Evolutionary conservation across 2,329 filamentous ascomycete genomes (phyloP), one percentile per base, ranked within the genome.

Genomic region (Cucurbitaria berberidis): DNA sequence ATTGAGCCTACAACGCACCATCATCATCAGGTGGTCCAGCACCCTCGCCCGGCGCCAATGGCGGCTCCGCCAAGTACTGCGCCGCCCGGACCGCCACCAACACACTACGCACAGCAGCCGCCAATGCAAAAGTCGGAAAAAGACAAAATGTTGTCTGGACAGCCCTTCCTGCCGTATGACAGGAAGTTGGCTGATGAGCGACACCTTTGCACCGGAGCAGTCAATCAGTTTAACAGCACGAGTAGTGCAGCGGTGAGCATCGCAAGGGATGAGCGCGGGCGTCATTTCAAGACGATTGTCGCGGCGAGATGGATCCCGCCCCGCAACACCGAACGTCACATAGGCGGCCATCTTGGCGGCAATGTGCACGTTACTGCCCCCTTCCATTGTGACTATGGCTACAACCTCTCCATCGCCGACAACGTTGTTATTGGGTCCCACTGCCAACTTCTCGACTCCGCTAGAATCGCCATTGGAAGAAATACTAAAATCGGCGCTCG

Each of bases 361-460:
- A 86, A 88, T 49, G 88, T 90, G 5, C 81, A 88, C 36, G 89
- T 99, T 22, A 91, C 96, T 67, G 86, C 90, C 2, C 93, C 93
- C 0, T 98, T 99, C 74, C 87, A 83, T 41, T 97, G 93, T 72
- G 92, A 97, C 68, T 97, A 97, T 68, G 95, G 95, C 0, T 98
- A 96, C 78, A 98, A 99, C 73, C 89, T 98, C 65, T 84, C 84
- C 42, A 89, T 99, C 62, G 93, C 90, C 11, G 88, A 93, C 63
- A 88, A 95, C 59, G 91, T 96, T 2, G 84, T 88, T 49, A 89
- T 99, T 62, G 90, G 89, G 16, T 84, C 90, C 49, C 89, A 91
- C 67, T 97, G 93, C 74, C 88, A 87, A 22, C 88, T 98, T 68
- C 86, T 93, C 50, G 95, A 99, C 72, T 88, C 92, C n/a, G 89